phyloP scores from a whole-genome alignment of 192 early-diverging fungal species.

The Gamsiella multidivaricata region DNA sequence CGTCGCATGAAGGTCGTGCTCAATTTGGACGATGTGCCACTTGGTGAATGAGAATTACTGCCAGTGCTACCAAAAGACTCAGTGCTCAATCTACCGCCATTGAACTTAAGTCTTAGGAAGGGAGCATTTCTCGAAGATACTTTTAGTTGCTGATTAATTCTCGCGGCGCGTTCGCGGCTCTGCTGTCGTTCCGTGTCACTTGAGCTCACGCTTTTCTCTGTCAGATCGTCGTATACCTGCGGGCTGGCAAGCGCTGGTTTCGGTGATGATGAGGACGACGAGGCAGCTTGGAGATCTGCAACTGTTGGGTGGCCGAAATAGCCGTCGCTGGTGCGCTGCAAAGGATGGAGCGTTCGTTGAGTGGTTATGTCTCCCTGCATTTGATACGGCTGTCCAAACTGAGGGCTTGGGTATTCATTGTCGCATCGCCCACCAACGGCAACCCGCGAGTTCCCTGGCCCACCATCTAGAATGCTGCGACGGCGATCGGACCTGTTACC shows the following conservation, averaged over 20 bases:
- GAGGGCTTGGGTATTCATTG: no score
- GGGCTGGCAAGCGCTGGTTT: background rate
- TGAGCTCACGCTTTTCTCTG: conserved; percentile 8
- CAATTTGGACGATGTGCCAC: background rate
- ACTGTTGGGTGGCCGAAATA: background rate
- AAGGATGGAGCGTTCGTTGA: no score
- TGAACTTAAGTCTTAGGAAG: background rate
- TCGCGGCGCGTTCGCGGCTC: conserved; percentile 17
- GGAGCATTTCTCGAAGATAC: background rate
- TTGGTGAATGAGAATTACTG: background rate
- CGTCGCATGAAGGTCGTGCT: background rate
- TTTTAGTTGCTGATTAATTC: conserved; percentile 15
- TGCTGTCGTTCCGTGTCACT: conserved; percentile 4
- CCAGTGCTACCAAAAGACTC: background rate
- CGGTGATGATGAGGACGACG: background rate
- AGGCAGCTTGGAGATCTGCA: background rate
- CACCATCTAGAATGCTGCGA: background rate
- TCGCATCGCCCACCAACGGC: background rate
- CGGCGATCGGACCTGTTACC: no score
- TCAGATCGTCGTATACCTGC: conserved; percentile 9
- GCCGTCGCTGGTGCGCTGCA: no score
- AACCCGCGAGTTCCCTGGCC: no score
- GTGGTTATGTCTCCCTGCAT: no score
- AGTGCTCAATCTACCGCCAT: background rate
- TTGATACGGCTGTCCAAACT: no score